Evolutionary conservation across 2,329 filamentous ascomycete species (phyloP).

Genomic region (Fusarium miscanthi): DNA sequence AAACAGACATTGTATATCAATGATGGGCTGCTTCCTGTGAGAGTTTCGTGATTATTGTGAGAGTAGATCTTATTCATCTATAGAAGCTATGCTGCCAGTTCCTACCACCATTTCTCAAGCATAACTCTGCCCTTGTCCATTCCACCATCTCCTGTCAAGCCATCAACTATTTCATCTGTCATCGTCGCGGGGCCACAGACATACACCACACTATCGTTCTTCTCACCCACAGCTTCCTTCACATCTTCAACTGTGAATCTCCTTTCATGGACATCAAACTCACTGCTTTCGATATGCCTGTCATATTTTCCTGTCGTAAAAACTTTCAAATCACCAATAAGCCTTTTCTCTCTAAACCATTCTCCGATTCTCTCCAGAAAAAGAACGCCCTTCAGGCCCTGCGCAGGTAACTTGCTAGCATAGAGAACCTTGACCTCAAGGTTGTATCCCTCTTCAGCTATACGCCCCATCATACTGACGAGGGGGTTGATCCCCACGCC

Average conservation of each 20-base stretch:
- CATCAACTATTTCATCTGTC: slow-evolving; percentile 73
- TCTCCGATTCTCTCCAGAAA: slow-evolving; percentile 62
- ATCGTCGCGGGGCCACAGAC: slow-evolving; percentile 75
- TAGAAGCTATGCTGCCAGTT: background rate
- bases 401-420: slow-evolving; percentile 56
- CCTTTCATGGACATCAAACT: slow-evolving; percentile 45
- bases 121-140: slow-evolving; percentile 62
- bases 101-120: slow-evolving; percentile 73
- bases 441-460: slow-evolving; percentile 54
- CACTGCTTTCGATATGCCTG: background rate
- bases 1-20: background rate
- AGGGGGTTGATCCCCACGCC: slow-evolving; percentile 87
- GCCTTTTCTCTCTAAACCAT: slow-evolving; percentile 52
- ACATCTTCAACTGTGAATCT: slow-evolving; percentile 60
- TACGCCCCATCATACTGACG: slow-evolving; percentile 75
- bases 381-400: slow-evolving; percentile 54
- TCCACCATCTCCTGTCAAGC: slow-evolving; percentile 52
- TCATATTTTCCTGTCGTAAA: slow-evolving; percentile 57
- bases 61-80: background rate
- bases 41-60: background rate
- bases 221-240: slow-evolving; percentile 51
- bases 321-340: slow-evolving; percentile 54
- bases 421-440: slow-evolving; percentile 72
- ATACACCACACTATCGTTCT: slow-evolving; percentile 63
- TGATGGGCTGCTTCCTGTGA: background rate